Evolutionary conservation across 495 filamentous ascomycete genomes (phyloP), one percentile per base, ranked within the genome.

Genomic region (Recurvomyces mirabilis): DNA sequence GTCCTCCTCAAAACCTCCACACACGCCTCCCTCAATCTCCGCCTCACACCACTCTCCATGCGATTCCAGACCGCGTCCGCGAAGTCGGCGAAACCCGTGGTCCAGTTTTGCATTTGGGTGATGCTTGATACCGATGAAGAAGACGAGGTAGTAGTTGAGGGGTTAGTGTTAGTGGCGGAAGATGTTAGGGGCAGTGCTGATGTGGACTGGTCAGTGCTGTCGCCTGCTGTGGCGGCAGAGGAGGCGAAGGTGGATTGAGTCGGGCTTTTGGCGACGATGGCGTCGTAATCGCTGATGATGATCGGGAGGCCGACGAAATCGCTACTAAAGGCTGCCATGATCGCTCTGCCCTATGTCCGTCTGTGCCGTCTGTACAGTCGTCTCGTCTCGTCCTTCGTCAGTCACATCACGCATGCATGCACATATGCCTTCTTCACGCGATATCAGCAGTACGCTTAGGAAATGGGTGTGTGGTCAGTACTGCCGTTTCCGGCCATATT

Each of bases 251-350:
- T 10, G 13, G 38, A 41, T 5, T 25, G n/a, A 3, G 14, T 17
- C 3, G 12, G 22, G 13, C 22, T 21, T 12, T 3, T n/a, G 31
- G 21, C 41, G 33, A 37, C 5, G 14, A 23, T 25, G 28, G 32
- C 47, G 35, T 50, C 47, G 34, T 44, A 50, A 26, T 50, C 40
- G 7, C 19, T 24, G 40, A 50, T 43, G 31, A 50, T 43, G 28
- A 50, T 37, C 6, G 47, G 47, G 12, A 50, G 39, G 40, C 18
- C 26, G 19, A 44, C 32, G 40, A 50, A 44, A 19, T 43, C 41
- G 40, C 38, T 26, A 23, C n/a, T 19, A 1, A 34, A 22, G 10
- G 4, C 15, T 13, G 34, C 41, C 41, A 44, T 44, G 23, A 3
- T 37, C 9, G 19, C 17, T 4, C 22, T 37, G 3, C 5, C 19